These are phyloP conservation scores for Termitomyces sp. DNA, from an alignment of 768 basidiomycete species.

Conservation along the genomic window DNA sequence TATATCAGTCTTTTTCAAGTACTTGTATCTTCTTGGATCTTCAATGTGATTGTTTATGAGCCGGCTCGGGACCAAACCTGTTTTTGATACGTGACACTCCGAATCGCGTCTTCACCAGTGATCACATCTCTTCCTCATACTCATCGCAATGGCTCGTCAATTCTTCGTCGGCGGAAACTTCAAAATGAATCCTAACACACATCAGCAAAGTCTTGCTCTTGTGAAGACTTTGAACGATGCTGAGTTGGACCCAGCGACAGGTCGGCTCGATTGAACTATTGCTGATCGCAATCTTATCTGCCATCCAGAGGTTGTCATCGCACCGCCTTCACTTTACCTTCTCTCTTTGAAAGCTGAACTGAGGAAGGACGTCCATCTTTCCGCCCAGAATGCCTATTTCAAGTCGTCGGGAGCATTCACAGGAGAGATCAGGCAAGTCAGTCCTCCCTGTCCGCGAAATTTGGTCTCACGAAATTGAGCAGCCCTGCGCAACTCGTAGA, in stretches of 20 bases:
- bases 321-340: constrained; percentile 88
- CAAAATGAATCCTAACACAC: constrained; percentile 88
- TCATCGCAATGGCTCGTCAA: constrained; percentile 57
- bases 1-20: too few species aligned
- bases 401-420: constrained; percentile 89
- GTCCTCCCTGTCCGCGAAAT: neutral
- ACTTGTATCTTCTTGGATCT: neutral
- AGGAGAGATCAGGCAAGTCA: constrained; percentile 84
- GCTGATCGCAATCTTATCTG: constrained; percentile 13
- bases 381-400: constrained; percentile 90
- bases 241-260: constrained; percentile 68
- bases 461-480: neutral
- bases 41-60: neutral
- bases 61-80: neutral
- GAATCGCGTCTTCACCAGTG: neutral
- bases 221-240: constrained; percentile 73
- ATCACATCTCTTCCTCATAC: constrained; percentile 6
- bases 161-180: constrained; percentile 98
- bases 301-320: constrained; percentile 81
- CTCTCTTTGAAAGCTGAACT: constrained; percentile 60
- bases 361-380: constrained; percentile 65
- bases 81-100: neutral
- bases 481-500: constrained; percentile 84
- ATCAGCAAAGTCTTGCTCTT: constrained; percentile 59
- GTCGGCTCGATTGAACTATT: constrained; percentile 32